Evolutionary conservation across 148 eudicot genomes (phyloP).

Genomic region (Limonium bicolor): DNA sequence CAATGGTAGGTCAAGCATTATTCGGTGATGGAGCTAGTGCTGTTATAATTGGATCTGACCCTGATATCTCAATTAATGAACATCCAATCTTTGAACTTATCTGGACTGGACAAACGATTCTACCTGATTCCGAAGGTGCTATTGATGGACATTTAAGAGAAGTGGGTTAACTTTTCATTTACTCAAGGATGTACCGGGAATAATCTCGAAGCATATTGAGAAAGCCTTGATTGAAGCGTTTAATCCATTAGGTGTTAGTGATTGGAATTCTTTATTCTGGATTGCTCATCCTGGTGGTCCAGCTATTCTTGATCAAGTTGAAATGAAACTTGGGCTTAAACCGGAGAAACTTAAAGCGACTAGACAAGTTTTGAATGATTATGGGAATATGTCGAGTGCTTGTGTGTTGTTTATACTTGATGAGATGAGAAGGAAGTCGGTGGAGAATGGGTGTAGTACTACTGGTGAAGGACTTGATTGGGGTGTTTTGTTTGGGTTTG

Average conservation of each 20-base stretch:
- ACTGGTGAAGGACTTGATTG: slow-evolving; percentile 26
- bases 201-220: slow-evolving; percentile 19
- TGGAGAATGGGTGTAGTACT: slow-evolving; percentile 15
- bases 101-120: slow-evolving; percentile 18
- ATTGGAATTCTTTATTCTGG: slow-evolving; percentile 31
- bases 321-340: slow-evolving; percentile 15
- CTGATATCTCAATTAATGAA: slow-evolving; percentile 8
- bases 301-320: slow-evolving; percentile 21
- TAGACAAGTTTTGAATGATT: slow-evolving; percentile 17
- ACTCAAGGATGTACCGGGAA: slow-evolving; percentile 23
- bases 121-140: slow-evolving; percentile 26
- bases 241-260: slow-evolving; percentile 15
- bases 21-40: slow-evolving; percentile 32
- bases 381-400: slow-evolving; percentile 31
- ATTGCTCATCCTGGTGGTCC: slow-evolving; percentile 34
- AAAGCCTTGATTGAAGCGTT: slow-evolving; percentile 19
- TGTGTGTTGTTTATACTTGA: slow-evolving; percentile 26
- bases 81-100: slow-evolving; percentile 14
- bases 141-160: slow-evolving; percentile 24
- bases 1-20: slow-evolving; percentile 28
- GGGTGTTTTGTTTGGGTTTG: slow-evolving; percentile 33
- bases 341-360: slow-evolving; percentile 16
- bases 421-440: slow-evolving; percentile 29
- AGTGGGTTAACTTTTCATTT: slow-evolving; percentile 23
- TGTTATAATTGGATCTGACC: slow-evolving; percentile 18